Percentiles rank a stretch among this genome's conserved stretches.
These are phyloP conservation scores for Cutaneotrichosporon dermatis DNA, from an alignment of 1,284 basidiomycete species.

Conservation along the genomic window DNA sequence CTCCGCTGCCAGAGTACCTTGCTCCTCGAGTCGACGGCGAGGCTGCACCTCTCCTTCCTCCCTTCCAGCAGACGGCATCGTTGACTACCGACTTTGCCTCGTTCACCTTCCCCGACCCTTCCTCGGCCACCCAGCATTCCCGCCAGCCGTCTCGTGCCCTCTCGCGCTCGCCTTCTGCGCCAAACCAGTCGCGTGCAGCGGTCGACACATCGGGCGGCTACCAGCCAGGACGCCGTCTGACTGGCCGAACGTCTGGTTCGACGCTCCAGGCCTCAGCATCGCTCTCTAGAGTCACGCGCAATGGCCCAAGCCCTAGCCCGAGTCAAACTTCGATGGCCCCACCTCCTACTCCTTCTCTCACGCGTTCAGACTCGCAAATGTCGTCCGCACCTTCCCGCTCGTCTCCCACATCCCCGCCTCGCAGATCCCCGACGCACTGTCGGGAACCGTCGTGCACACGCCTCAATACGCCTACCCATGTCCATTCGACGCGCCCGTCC, in stretches of 20 bases:
- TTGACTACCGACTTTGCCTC: not conserved
- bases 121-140: not conserved
- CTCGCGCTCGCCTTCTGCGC: not conserved
- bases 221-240: not conserved
- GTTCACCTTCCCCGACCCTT: not conserved
- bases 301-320: not conserved
- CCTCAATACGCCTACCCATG: not conserved
- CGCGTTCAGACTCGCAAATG: not conserved
- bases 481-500: not conserved
- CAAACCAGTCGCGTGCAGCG: not conserved
- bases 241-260: not conserved
- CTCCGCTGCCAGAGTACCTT: not conserved
- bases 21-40: not conserved
- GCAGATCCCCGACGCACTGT: not conserved
- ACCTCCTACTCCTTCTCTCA: not conserved
- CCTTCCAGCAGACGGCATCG: not conserved
- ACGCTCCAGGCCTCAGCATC: not conserved
- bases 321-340: not conserved
- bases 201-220: conserved; percentile 2
- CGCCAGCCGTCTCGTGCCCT: not conserved
- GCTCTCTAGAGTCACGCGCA: not conserved
- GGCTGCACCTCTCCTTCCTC: not conserved
- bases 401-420: not conserved
- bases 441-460: not conserved
- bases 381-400: not conserved